phyloP scores from a whole-genome alignment of 2,329 filamentous ascomycete species.

The Didymella sp. region DNA sequence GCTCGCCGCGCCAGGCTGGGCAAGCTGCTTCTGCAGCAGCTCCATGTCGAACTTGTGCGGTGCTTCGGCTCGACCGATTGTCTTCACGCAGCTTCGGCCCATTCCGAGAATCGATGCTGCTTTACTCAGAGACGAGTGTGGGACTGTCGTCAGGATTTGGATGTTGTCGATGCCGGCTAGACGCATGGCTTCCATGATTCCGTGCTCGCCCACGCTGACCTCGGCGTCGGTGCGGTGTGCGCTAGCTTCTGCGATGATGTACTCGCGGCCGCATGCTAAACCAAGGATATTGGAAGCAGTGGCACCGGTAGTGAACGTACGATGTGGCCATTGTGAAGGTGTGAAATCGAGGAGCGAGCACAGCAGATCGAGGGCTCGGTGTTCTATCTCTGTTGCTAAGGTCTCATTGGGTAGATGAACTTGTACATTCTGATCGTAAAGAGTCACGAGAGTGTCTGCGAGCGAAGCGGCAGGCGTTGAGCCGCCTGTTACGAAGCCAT shows the following conservation, averaged over 20 bases:
- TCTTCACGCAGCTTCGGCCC: constrained; percentile 71
- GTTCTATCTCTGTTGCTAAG: constrained; percentile 78
- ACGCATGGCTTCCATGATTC: constrained; percentile 71
- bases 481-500: constrained; percentile 88
- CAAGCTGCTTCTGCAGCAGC: constrained; percentile 67
- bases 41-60: constrained; percentile 75
- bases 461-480: constrained; percentile 78
- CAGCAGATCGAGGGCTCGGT: constrained; percentile 72
- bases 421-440: constrained; percentile 81
- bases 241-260: constrained; percentile 60
- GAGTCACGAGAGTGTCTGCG: constrained; percentile 83
- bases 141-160: constrained; percentile 79
- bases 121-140: constrained; percentile 84
- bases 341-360: constrained; percentile 70
- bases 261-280: constrained; percentile 74
- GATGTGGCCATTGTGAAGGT: constrained; percentile 68
- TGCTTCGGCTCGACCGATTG: constrained; percentile 61
- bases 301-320: constrained; percentile 78
- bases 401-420: constrained; percentile 82
- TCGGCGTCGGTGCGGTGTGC: constrained; percentile 40
- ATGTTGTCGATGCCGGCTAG: constrained; percentile 70
- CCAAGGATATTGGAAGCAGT: constrained; percentile 72
- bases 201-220: constrained; percentile 68
- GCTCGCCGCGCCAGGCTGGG: constrained; percentile 63
- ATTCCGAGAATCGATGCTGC: constrained; percentile 83